Conservation (phyloP, 2,329 filamentous ascomycete genomes). For the Ophiostoma sp. region DNA sequence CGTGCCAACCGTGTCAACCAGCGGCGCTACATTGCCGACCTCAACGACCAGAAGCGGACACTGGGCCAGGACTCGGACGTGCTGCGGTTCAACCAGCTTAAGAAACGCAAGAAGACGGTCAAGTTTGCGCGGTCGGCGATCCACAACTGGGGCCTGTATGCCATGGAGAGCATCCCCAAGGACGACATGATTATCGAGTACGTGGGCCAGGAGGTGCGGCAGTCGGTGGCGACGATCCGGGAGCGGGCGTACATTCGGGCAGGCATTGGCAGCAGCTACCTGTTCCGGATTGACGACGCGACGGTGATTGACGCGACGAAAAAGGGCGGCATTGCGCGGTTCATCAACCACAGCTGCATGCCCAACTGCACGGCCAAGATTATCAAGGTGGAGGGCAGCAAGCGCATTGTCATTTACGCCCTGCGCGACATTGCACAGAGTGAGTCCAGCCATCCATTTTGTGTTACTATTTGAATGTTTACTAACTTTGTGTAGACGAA, state of each 20-base stretch:
- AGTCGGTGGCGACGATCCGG: constrained; percentile 95
- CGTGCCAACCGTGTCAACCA: constrained; percentile 95
- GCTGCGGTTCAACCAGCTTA: constrained; percentile 96
- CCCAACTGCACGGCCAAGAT: constrained; percentile 99
- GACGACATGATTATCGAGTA: constrained; percentile 99
- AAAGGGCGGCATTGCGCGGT: constrained; percentile 94
- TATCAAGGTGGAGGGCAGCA: constrained; percentile 97
- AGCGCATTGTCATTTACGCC: constrained; percentile 98
- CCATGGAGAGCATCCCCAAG: constrained; percentile 93
- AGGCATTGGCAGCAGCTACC: constrained; percentile 93
- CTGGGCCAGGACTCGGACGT: constrained; percentile 83
- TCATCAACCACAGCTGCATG: constrained; percentile 98
- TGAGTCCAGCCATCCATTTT: constrained; percentile 53
- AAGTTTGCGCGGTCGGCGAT: constrained; percentile 97
- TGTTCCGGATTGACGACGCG: constrained; percentile 97
- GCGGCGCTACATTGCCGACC: constrained; percentile 87
- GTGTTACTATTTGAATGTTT: constrained; percentile 24
- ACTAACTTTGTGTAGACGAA: constrained; percentile 65
- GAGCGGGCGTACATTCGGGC: constrained; percentile 92
- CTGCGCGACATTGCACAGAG: constrained; percentile 91
- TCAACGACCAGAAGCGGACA: constrained; percentile 91
- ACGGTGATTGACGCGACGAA: constrained; percentile 98
- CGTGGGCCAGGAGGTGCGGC: constrained; percentile 93
- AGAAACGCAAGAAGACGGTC: constrained; percentile 99
- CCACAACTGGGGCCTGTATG: constrained; percentile 97